Evolutionary conservation across 257 asterid genomes (phyloP).

Genomic region (Plantago ovata): DNA sequence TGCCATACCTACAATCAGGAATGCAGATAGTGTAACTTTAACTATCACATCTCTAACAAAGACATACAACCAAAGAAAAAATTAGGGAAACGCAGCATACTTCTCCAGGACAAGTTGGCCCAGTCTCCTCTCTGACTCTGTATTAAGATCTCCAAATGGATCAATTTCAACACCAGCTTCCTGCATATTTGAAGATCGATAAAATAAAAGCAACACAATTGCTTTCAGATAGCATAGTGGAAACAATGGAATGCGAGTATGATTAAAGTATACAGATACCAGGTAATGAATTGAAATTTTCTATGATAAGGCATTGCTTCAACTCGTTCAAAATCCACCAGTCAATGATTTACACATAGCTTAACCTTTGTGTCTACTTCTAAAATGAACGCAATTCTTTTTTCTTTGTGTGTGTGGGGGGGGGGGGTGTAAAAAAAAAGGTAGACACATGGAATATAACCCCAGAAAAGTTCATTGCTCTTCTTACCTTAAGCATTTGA

Average conservation of each 20-base stretch:
- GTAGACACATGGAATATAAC: no score
- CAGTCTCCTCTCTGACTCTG: slow-evolving; percentile 72
- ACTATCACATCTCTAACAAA: slow-evolving; percentile 1
- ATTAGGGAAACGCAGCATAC: slow-evolving; percentile 34
- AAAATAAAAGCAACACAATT: no score
- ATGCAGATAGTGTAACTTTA: not conserved
- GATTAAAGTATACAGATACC: no score
- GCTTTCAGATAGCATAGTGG: no score
- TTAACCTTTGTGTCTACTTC: no score
- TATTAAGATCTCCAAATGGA: slow-evolving; percentile 86
- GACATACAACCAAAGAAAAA: not conserved
- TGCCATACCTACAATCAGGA: slow-evolving; percentile 53
- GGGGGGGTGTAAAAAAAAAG: no score
- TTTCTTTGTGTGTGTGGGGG: no score
- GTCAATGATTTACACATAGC: no score
- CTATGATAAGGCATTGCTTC: no score
- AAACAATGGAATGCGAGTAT: no score
- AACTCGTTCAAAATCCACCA: no score
- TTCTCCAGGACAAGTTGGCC: slow-evolving; percentile 82
- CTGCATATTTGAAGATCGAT: slow-evolving; percentile 31
- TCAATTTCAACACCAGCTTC: slow-evolving; percentile 88
- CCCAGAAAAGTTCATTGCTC: not conserved
- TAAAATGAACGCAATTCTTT: not conserved
- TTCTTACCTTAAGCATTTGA: slow-evolving; percentile 75
- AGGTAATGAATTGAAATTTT: no score